Percentiles rank a stretch among this genome's conserved stretches.
phyloP scores from a whole-genome alignment of 768 basidiomycete species.

The Dacryopinax spathularia region DNA sequence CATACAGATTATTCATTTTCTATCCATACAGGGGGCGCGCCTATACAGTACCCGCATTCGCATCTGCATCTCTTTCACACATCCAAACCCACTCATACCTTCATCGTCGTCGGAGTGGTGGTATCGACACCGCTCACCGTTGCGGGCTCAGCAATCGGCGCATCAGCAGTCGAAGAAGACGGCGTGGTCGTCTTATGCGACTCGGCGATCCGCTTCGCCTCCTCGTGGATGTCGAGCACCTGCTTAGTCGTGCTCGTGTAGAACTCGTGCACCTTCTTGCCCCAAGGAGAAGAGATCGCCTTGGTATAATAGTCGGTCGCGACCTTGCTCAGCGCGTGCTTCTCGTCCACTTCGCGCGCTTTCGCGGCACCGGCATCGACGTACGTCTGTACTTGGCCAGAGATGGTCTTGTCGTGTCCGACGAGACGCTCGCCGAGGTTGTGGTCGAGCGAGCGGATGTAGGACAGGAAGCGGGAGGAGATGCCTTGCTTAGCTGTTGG shows the following conservation, averaged over 20 bases:
- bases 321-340: constrained; percentile 57
- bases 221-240: constrained; percentile 81
- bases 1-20: constrained; percentile 3
- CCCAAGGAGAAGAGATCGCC: constrained; percentile 61
- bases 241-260: constrained; percentile 85
- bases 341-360: constrained; percentile 63
- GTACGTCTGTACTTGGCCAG: constrained; percentile 52
- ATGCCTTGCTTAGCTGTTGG: constrained; percentile 66
- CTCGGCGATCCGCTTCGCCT: constrained; percentile 67
- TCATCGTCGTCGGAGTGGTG: neutral
- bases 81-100: neutral
- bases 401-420: constrained; percentile 70
- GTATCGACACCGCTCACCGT: neutral
- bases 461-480: constrained; percentile 66
- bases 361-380: constrained; percentile 51
- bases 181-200: constrained; percentile 32
- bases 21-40: constrained; percentile 2
- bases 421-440: constrained; percentile 53
- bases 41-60: neutral
- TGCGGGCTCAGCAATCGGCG: neutral
- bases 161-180: neutral
- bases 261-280: constrained; percentile 60
- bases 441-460: constrained; percentile 58
- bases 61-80: neutral
- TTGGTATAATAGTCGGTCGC: constrained; percentile 66